phyloP scores from a whole-genome alignment of 1,139 yeast species.

The Yarrowia galli region DNA sequence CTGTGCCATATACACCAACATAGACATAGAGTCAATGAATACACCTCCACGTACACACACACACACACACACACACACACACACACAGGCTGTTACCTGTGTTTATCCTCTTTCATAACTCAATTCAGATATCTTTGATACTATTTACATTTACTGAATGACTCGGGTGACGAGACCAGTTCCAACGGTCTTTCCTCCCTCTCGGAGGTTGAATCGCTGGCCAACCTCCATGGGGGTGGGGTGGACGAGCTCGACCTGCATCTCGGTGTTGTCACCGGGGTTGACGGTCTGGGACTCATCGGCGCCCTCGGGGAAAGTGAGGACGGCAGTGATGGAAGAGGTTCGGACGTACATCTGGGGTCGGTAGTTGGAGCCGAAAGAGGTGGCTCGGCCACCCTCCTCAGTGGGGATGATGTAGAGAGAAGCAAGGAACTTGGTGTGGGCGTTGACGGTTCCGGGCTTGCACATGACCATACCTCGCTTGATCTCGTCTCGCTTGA shows the following conservation, averaged over 20 bases:
- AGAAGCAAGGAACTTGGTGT: constrained; percentile 93
- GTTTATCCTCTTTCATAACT: background rate
- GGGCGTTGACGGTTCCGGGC: constrained; percentile 91
- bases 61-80: too few relatives aligned
- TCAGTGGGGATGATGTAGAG: constrained; percentile 91
- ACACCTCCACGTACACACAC: too few relatives aligned
- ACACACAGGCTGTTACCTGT: too few relatives aligned
- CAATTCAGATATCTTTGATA: constrained; percentile 16
- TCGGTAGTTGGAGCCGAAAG: constrained; percentile 96
- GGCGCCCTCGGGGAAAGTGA: constrained; percentile 90
- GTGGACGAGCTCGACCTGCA: constrained; percentile 89
- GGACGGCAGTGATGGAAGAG: constrained; percentile 90
- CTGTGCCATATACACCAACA: too few relatives aligned
- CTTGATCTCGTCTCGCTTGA: constrained; percentile 94
- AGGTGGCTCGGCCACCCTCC: constrained; percentile 99
- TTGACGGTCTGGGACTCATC: constrained; percentile 87
- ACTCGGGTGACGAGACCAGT: constrained; percentile 97
- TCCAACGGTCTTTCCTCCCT: constrained; percentile 99
- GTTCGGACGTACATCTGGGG: constrained; percentile 98
- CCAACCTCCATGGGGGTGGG: constrained; percentile 95
- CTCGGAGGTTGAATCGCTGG: constrained; percentile 99
- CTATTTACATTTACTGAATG: constrained; percentile 60
- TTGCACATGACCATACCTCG: constrained; percentile 98
- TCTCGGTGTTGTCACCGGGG: constrained; percentile 99
- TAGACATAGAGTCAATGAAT: too few relatives aligned